Evolutionary conservation across 2,329 filamentous ascomycete genomes (phyloP), one percentile per base, ranked within the genome.

Genomic region (Fusarium bactridioides): DNA sequence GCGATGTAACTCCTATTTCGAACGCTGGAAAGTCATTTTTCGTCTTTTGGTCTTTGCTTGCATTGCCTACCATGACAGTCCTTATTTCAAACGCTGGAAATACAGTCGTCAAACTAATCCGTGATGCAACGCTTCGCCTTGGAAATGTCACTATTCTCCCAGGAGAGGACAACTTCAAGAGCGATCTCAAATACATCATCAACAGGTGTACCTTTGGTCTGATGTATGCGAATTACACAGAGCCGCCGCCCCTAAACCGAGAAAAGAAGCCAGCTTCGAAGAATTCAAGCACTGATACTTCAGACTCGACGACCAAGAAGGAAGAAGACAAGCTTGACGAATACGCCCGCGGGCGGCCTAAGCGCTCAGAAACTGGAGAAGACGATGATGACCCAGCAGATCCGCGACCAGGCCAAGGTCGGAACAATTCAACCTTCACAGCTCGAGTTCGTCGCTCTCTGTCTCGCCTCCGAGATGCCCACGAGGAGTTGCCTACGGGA

Each of bases 11-110:
- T 3, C 94, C 94, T 0, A 84, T 90, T n/a, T 93, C 91, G 4
- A 95, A 94, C 71, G 87, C 91, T 0, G 94, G 93, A 3, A 91
- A 93, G 61, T 90, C 93, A 0, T 97, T 97, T 79, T 98, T 97
- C 76, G 93, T 98, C n/a, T 91, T 97, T 62, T 98, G 95, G 95
- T 93, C 91, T 19, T 81, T 98, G 3, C 87, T 97, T 31, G 94
- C 94, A 0, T 86, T 97, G 7, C 95, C 95, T 0, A 95, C 93
- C 5, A 95, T 95, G 88, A 97, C 95, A 0, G 91, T 97, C 23
- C 87, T 98, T 18, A 93, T 97, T 70, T 92, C 90, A 16, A 93
- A 95, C 73, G 92, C 96, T 66, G 93, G 93, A 29, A 92, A 97
- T 76, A 98, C 95, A 0, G 88, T 97, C 25, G 91, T 97, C 50